Base-by-base conservation (phyloP, 2,329 filamentous ascomycete genomes). In the Penicillium decumbens region DNA sequence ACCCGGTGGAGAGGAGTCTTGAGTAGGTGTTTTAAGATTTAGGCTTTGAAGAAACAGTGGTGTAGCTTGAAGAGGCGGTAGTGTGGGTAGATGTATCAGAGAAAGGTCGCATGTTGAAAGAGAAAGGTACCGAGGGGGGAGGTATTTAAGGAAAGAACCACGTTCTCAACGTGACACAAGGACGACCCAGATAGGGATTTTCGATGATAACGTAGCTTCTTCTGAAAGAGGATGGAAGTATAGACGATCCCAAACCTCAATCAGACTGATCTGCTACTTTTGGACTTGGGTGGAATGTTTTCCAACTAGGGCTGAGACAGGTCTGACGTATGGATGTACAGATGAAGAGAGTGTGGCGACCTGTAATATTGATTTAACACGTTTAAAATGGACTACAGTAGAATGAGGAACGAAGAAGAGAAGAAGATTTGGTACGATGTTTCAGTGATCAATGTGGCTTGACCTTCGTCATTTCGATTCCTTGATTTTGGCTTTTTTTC, bases 11-110 rank as follows among this genome's bases (percentile, higher is more conserved):
- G 9, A 18, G 15, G 9, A 29, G 39, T 43, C 35, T 48, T 23
- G 20, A 23, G 20, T 1, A 18, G 15, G 1, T 18, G 33, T 48
- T 43, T 55, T 42, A 48, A 43, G 51, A 53, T 47, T 50, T 58
- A 5, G 58, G 57, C 32, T 56, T 55, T 13, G 50, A 39, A 18
- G 51, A 37, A 18, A 49, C 32, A 38, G 41, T 35, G 27, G 53
- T 52, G 45, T 61, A 62, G 50, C 58, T 64, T 44, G 64, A 66
- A 8, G 64, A 65, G 38, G 65, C 62, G 52, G 62, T 43, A n/a
- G 63, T 48, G 43, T 64, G 62, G 32, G 51, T 50, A 23, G 62
- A 64, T 18, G 54, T 51, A 54, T 66, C 61, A 50, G 44, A 61
- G 55, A 61, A 66, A 29, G 64, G 62, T 52, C 54, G 60, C 63